Evolutionary conservation across 345 rosid genomes (phyloP).

Genomic region (Combretum micranthum): DNA sequence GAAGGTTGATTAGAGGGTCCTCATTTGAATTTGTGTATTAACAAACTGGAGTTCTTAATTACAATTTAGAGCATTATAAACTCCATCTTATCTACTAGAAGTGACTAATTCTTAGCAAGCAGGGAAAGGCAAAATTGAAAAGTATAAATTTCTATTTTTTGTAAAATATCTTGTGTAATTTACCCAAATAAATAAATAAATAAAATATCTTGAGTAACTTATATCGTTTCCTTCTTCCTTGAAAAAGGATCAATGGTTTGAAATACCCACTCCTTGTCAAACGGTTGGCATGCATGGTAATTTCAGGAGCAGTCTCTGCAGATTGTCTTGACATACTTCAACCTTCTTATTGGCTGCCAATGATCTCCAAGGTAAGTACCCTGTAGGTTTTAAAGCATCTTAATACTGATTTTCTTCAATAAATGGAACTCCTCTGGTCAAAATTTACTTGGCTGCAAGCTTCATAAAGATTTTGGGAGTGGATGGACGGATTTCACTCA

Average conservation of each 20-base stretch:
- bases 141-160: too few relatives aligned
- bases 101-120: not conserved
- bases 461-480: too few relatives aligned
- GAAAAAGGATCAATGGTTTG: constrained; percentile 50
- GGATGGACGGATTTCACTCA: too few relatives aligned
- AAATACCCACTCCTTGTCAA: constrained; percentile 83
- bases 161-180: not conserved
- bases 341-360: constrained; percentile 45
- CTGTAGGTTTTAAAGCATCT: constrained; percentile 4
- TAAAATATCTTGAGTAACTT: not conserved
- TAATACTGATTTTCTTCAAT: too few relatives aligned
- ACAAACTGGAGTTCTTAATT: too few relatives aligned
- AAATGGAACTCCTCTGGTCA: too few relatives aligned
- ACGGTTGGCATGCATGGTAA: constrained; percentile 70
- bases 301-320: constrained; percentile 50
- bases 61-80: not conserved
- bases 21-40: too few relatives aligned
- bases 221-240: constrained; percentile 9
- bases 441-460: too few relatives aligned
- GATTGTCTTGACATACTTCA: constrained; percentile 61
- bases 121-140: too few relatives aligned
- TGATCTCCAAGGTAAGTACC: constrained; percentile 45
- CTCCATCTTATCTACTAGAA: not conserved
- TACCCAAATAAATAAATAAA: not conserved
- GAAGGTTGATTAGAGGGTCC: too few relatives aligned